phyloP scores from a whole-genome alignment of 352 stramenopile species.

The Phytophthora colocasiae region DNA sequence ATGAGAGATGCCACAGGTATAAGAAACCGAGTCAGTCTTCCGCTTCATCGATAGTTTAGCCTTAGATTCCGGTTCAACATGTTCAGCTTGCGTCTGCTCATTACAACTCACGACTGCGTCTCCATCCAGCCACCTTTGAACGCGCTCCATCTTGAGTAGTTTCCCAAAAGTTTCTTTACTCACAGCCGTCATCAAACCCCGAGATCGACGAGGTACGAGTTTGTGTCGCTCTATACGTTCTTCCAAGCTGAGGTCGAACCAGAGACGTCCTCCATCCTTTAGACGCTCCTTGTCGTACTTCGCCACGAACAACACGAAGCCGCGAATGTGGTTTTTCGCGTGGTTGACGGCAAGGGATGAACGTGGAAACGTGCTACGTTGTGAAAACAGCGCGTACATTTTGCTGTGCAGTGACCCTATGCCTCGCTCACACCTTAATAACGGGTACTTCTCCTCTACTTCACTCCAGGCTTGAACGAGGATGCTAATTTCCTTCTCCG shows the following conservation, averaged over 20 bases:
- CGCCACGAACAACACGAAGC: constrained; percentile 27
- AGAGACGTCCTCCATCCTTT: constrained; percentile 19
- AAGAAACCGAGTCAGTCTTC: background rate
- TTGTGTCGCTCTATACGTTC: constrained; percentile 13
- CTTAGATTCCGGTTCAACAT: background rate
- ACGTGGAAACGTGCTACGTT: constrained; percentile 7
- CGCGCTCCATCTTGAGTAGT: constrained; percentile 29
- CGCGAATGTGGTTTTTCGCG: constrained; percentile 19
- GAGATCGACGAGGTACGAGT: constrained; percentile 1
- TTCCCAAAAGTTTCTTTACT: constrained; percentile 20
- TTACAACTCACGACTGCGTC: background rate
- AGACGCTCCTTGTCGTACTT: constrained; percentile 23
- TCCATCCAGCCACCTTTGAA: constrained; percentile 17
- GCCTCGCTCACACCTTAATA: constrained; percentile 8
- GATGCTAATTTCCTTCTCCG: constrained; percentile 21
- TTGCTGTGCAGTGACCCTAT: constrained; percentile 19
- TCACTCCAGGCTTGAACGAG: constrained; percentile 31
- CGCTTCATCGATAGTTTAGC: background rate
- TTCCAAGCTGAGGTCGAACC: constrained; percentile 23
- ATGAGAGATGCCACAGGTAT: background rate
- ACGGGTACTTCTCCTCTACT: constrained; percentile 26
- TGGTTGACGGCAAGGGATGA: constrained; percentile 8
- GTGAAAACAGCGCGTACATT: constrained; percentile 19
- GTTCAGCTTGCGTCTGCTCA: background rate
- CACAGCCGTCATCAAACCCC: constrained; percentile 5